A percentile compares a stretch with the other conserved stretches of the same genome.
phyloP scores from a whole-genome alignment of 75 land plant genomes.

The Cryptomeria japonica region DNA sequence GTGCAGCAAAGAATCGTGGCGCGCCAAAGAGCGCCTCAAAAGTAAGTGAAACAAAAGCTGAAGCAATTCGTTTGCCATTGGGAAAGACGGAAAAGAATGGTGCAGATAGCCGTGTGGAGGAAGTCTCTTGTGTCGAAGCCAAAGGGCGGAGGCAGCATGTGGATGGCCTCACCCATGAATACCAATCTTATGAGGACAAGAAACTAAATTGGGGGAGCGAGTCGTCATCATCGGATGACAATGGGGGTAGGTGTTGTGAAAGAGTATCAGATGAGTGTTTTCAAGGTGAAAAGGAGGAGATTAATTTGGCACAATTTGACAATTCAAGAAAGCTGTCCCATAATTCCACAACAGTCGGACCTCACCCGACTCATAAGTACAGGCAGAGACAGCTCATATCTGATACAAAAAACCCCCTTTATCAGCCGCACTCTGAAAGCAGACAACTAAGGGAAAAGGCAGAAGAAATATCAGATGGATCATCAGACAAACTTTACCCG shows the following conservation, averaged over 20 bases:
- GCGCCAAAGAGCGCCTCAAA: not conserved
- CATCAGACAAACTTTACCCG: not conserved
- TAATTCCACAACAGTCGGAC: not conserved
- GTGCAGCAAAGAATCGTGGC: conserved; percentile 9
- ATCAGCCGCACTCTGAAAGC: not conserved
- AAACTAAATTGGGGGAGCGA: conserved; percentile 1
- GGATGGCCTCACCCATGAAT: not conserved
- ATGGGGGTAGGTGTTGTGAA: not conserved
- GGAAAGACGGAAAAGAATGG: not conserved
- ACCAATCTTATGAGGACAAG: not conserved
- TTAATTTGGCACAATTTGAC: not conserved
- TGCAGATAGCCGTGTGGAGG: not conserved
- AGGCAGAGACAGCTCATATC: not conserved
- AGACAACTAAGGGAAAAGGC: not conserved
- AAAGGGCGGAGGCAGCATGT: not conserved
- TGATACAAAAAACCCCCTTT: not conserved
- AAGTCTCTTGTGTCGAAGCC: not conserved
- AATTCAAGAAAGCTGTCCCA: not conserved
- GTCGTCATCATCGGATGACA: not conserved
- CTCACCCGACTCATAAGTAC: not conserved
- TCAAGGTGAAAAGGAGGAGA: not conserved
- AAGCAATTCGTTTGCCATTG: not conserved
- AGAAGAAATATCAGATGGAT: not conserved
- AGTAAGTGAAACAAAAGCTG: not conserved
- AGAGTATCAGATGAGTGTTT: conserved; percentile 2